A percentile compares a stretch with the other conserved stretches of the same genome.
phyloP scores from a whole-genome alignment of 2,329 filamentous ascomycete genomes.

The Epichloe scottii region DNA sequence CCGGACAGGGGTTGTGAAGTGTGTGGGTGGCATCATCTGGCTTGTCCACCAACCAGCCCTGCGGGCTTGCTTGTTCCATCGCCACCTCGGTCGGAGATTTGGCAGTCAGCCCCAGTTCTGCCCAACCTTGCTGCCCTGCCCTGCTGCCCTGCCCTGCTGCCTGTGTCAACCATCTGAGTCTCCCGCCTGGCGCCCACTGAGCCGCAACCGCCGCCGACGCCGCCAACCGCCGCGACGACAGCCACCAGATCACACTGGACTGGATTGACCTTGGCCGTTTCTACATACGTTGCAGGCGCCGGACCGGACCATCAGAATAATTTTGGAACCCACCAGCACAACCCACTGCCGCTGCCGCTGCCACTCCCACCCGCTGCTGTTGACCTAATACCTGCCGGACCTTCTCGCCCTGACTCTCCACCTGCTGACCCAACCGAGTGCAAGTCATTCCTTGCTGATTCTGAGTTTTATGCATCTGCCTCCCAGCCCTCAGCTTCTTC shows the following conservation, averaged over 20 bases:
- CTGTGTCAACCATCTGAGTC: too few relatives aligned
- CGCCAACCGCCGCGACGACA: not conserved
- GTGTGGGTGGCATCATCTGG: not conserved
- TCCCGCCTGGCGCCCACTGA: not conserved
- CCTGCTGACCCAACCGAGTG: not conserved
- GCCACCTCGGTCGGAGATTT: not conserved
- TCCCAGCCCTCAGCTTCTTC: conserved; percentile 14
- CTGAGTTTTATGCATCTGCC: conserved; percentile 6
- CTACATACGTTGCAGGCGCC: too few relatives aligned
- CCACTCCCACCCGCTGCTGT: too few relatives aligned
- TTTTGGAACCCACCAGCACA: not conserved
- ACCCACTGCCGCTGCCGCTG: not conserved
- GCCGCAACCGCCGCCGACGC: not conserved
- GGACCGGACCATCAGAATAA: not conserved
- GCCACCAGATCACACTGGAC: too few relatives aligned
- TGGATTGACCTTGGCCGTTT: too few relatives aligned
- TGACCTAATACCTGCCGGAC: not conserved
- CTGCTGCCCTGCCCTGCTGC: not conserved
- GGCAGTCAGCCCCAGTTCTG: not conserved
- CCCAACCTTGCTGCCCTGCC: not conserved
- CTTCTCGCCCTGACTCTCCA: not conserved
- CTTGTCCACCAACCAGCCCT: not conserved
- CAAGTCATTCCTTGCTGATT: not conserved
- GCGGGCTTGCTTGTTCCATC: not conserved
- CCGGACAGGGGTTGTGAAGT: not conserved